Evolutionary conservation across 129 eudicot genomes (phyloP).

Genomic region (Centella asiatica): DNA sequence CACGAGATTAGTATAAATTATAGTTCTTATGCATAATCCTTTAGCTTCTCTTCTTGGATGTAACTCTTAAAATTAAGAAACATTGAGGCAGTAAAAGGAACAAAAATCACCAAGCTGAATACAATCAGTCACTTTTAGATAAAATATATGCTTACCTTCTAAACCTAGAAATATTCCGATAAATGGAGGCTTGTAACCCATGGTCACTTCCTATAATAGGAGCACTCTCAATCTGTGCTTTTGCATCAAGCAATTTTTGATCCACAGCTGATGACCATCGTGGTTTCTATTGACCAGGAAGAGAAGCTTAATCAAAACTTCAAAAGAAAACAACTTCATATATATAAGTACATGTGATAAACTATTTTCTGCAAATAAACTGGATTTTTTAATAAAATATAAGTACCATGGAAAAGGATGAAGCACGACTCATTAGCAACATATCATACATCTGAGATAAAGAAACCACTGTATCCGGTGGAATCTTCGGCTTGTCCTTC

Average conservation of each 20-base stretch:
- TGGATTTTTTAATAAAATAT: neutral
- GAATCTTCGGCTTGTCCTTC: slow-evolving; percentile 13
- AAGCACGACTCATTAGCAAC: slow-evolving; percentile 37
- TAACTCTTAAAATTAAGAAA: neutral
- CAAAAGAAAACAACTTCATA: neutral
- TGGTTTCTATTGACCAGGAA: slow-evolving; percentile 39
- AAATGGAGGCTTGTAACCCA: slow-evolving; percentile 54
- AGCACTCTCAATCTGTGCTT: slow-evolving; percentile 44
- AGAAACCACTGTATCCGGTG: slow-evolving; percentile 32
- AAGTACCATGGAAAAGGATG: slow-evolving; percentile 49
- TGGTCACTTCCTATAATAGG: slow-evolving; percentile 19
- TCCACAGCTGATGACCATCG: slow-evolving; percentile 55
- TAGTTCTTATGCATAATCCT: too few species aligned
- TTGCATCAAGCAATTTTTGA: slow-evolving; percentile 53
- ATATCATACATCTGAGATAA: slow-evolving; percentile 46
- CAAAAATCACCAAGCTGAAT: neutral
- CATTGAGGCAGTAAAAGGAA: neutral
- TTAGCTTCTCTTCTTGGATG: too few species aligned
- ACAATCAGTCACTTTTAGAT: neutral
- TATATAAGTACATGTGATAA: neutral
- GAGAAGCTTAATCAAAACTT: neutral
- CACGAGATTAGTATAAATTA: too few species aligned
- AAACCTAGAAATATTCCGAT: slow-evolving; percentile 63
- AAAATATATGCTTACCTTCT: slow-evolving; percentile 33
- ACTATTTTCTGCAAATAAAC: neutral